Percentiles rank a stretch among this genome's conserved stretches.
These are phyloP conservation scores for Aureobasidium sp. DNA, from an alignment of 2,329 filamentous ascomycete species.

Conservation along the genomic window DNA sequence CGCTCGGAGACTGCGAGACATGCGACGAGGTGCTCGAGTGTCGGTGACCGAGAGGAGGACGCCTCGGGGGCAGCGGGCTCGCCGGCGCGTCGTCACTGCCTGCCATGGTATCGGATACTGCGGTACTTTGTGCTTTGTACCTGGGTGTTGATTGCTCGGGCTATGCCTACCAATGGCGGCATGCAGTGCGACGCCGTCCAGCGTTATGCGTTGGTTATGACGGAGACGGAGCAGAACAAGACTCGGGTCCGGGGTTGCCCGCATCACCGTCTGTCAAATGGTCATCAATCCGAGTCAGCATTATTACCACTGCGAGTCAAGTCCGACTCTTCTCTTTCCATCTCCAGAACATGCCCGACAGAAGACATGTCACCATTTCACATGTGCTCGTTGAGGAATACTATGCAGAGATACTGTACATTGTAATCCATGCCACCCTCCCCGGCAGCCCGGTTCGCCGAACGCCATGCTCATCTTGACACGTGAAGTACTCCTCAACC, in stretches of 20 bases:
- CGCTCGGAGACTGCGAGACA: constrained; percentile 31
- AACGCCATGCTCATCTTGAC: neutral
- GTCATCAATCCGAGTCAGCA: neutral
- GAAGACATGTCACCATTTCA: neutral
- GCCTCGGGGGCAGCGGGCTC: constrained; percentile 24
- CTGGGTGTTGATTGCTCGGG: neutral
- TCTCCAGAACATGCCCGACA: no score
- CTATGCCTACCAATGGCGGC: neutral
- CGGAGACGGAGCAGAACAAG: neutral
- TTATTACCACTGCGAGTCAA: neutral
- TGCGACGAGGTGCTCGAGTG: constrained; percentile 32
- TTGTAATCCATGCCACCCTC: neutral
- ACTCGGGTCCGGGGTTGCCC: neutral
- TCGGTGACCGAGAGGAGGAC: constrained; percentile 29
- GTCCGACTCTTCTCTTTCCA: no score
- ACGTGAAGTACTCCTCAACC: constrained; percentile 7
- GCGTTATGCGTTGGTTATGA: constrained; percentile 8
- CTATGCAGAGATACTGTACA: neutral
- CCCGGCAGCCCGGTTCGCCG: neutral
- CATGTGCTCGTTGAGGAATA: neutral
- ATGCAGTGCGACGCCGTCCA: neutral
- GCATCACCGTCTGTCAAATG: neutral
- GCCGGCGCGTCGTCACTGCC: constrained; percentile 3
- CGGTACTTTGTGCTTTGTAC: neutral
- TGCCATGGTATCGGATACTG: neutral